Percentiles rank a stretch among this genome's conserved stretches.
These are phyloP conservation scores for Phytophthora cryptogea DNA, from an alignment of 352 stramenopile genomes.

Conservation along the genomic window DNA sequence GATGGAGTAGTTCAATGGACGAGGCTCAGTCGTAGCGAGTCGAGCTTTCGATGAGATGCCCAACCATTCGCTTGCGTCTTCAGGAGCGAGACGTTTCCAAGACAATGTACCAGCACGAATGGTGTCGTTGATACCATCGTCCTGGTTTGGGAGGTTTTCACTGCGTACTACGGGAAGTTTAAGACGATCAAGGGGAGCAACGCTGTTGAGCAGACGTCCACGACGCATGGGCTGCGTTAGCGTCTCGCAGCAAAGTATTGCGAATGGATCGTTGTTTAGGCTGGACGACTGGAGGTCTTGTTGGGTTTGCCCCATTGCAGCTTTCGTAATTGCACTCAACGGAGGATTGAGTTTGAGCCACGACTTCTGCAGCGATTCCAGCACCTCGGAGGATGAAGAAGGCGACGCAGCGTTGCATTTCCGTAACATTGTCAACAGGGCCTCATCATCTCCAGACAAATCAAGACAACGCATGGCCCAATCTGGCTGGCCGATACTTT, in stretches of 20 bases:
- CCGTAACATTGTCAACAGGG: constrained; percentile 53
- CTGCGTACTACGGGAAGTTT: constrained; percentile 20
- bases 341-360: constrained; percentile 60
- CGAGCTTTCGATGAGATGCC: constrained; percentile 47
- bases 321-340: constrained; percentile 47
- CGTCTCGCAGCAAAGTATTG: constrained; percentile 67
- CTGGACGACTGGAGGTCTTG: constrained; percentile 14
- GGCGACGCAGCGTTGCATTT: constrained; percentile 23
- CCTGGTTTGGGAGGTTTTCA: constrained; percentile 16
- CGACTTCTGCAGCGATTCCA: constrained; percentile 53
- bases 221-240: constrained; percentile 62
- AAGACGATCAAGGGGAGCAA: constrained; percentile 57
- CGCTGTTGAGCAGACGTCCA: constrained; percentile 59
- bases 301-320: constrained; percentile 16
- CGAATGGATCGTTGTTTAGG: constrained; percentile 51
- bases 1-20: constrained; percentile 55
- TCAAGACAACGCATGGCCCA: constrained; percentile 70
- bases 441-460: constrained; percentile 68
- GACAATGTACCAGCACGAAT: constrained; percentile 46
- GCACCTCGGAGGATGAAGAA: constrained; percentile 25
- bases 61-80: constrained; percentile 71
- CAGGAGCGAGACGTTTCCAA: constrained; percentile 73
- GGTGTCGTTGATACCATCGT: constrained; percentile 19
- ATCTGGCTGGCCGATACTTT: constrained; percentile 54
- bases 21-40: constrained; percentile 56